Percentiles rank a stretch among this genome's conserved stretches.
Evolutionary conservation across 2,329 filamentous ascomycete genomes (phyloP).

Genomic region (Magnaporthiopsis poae): DNA sequence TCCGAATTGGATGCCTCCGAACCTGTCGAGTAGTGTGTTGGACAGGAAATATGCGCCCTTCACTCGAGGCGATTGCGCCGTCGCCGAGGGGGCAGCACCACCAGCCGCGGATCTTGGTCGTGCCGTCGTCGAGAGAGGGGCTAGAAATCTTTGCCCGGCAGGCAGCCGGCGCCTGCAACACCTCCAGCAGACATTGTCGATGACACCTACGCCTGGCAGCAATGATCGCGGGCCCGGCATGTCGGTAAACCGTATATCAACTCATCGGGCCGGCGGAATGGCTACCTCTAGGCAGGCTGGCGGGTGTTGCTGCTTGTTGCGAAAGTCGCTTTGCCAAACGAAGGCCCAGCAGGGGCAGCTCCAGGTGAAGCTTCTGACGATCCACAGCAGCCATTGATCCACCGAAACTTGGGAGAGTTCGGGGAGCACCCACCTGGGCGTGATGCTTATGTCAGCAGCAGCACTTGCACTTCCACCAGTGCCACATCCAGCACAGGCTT

Average conservation of each 20-base stretch:
- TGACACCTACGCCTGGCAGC: slow-evolving; percentile 5
- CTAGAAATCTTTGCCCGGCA: slow-evolving; percentile 1
- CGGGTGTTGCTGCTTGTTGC: neutral
- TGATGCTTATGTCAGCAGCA: neutral
- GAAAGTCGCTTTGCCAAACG: neutral
- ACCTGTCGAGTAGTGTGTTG: slow-evolving; percentile 22
- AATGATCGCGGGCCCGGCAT: slow-evolving; percentile 5
- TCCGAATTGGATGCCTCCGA: slow-evolving; percentile 8
- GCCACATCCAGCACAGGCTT: too few relatives aligned
- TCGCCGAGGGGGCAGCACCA: neutral
- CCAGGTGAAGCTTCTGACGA: neutral
- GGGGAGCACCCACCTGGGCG: too few relatives aligned
- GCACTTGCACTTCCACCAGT: too few relatives aligned
- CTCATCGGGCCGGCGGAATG: neutral
- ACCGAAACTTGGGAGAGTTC: neutral
- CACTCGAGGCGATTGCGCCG: slow-evolving; percentile 13
- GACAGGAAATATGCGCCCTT: slow-evolving; percentile 26
- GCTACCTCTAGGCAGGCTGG: neutral
- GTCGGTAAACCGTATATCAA: neutral
- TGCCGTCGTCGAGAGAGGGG: slow-evolving; percentile 1
- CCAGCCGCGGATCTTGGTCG: neutral
- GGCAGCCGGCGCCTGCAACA: neutral
- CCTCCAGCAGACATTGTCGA: slow-evolving; percentile 6
- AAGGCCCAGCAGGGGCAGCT: neutral
- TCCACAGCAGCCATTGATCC: neutral